Percentiles rank a stretch among this genome's conserved stretches.
These are phyloP conservation scores for Trichosanthes cucumerina DNA, from an alignment of 306 rosid genomes.

Conservation along the genomic window DNA sequence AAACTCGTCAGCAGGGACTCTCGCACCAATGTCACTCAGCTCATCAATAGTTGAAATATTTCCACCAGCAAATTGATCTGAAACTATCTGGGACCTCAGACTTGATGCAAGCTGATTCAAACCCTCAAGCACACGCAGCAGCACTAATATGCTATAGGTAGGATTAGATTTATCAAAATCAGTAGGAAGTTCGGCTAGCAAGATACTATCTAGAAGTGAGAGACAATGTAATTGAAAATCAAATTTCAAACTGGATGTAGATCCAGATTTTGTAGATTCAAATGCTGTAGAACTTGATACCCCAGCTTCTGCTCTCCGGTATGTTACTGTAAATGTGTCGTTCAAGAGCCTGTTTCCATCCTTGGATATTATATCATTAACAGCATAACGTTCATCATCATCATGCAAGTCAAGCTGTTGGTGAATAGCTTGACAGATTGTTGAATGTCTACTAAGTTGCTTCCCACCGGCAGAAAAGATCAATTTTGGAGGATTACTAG, in stretches of 20 bases:
- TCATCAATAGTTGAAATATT: constrained; percentile 43
- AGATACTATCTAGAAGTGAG: constrained; percentile 71
- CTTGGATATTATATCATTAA: constrained; percentile 52
- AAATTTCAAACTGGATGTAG: constrained; percentile 44
- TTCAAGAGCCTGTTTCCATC: constrained; percentile 96
- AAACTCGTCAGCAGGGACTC: constrained; percentile 63
- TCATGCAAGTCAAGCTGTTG: constrained; percentile 79
- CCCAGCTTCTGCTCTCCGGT: constrained; percentile 70
- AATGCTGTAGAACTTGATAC: constrained; percentile 45
- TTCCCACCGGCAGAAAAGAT: constrained; percentile 77
- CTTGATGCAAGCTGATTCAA: constrained; percentile 87
- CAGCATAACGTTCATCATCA: constrained; percentile 70
- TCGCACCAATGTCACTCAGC: constrained; percentile 38
- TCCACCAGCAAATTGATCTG: constrained; percentile 66
- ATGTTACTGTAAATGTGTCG: constrained; percentile 66
- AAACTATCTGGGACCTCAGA: constrained; percentile 52
- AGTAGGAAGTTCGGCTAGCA: constrained; percentile 90
- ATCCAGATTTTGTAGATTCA: constrained; percentile 50
- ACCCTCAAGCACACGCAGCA: constrained; percentile 76
- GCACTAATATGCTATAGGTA: constrained; percentile 67
- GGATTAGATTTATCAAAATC: constrained; percentile 78
- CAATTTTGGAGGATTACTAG: constrained; percentile 64
- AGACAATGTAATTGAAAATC: constrained; percentile 47
- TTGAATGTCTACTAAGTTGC: constrained; percentile 76
- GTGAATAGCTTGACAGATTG: constrained; percentile 89